Conservation (phyloP, 306 rosid species). For the Lathyrus tuberosus region DNA sequence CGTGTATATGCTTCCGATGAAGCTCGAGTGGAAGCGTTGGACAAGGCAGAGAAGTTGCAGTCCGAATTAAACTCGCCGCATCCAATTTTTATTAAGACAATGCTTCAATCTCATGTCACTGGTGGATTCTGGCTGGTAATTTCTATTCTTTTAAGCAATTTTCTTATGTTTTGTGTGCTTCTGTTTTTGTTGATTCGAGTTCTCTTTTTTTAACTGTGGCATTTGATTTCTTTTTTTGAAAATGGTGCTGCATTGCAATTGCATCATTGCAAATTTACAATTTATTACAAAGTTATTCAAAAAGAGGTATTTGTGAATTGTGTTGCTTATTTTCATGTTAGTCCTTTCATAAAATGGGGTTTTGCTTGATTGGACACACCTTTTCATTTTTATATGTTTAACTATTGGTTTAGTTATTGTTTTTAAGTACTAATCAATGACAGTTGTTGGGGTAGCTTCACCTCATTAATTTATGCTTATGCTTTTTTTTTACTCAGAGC, state of each 20-base stretch:
- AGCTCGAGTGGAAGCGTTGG: conserved; percentile 57
- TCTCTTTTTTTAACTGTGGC: not conserved
- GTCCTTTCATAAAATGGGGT: not conserved
- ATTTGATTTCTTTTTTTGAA: too few relatives aligned
- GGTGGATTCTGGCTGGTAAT: conserved; percentile 94
- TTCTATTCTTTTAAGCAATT: not conserved
- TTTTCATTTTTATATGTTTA: not conserved
- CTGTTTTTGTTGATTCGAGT: too few relatives aligned
- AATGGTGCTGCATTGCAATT: too few relatives aligned
- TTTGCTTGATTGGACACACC: not conserved
- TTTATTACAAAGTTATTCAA: not conserved
- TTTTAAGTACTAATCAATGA: too few relatives aligned
- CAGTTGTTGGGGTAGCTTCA: not conserved
- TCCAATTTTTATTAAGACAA: conserved; percentile 66
- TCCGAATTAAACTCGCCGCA: conserved; percentile 47
- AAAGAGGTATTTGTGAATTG: not conserved
- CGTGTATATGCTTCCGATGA: conserved; percentile 65
- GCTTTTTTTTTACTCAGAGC: not conserved
- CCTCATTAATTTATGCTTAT: not conserved
- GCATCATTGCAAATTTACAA: not conserved
- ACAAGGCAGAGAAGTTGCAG: conserved; percentile 57
- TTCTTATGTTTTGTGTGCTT: not conserved
- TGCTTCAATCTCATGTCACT: conserved; percentile 80
- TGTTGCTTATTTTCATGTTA: not conserved
- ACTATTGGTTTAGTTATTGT: not conserved